Base-by-base conservation (phyloP, 192 early-diverging fungal genomes). In the Backusella westeae region DNA sequence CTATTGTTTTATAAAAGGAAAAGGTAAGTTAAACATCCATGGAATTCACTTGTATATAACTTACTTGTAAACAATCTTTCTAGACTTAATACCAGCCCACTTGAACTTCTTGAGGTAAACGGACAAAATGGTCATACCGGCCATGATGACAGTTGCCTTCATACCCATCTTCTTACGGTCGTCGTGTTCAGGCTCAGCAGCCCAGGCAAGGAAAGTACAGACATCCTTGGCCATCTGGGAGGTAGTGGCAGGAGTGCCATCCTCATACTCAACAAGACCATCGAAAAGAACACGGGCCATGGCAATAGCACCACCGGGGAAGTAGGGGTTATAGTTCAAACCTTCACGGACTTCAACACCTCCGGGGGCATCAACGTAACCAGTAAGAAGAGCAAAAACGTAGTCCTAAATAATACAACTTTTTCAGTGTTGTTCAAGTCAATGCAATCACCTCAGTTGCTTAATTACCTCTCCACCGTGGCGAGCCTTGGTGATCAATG, bases 161-260 rank as follows among this genome's bases (percentile, higher is more conserved):
- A 94, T 79, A 49, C 97, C 97, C 88, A 96, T 93, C 91, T 91
- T 94, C 91, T 98, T 99, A 77, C 96, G 90, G 66, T 98, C 94
- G 77, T 98, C 97, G 71, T 96, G 93, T 83, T 99, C 97, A 38
- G 96, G 96, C 87, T 97, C 96, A 34, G 94, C 91, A 23, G 96
- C 93, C 96, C 96, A 99, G 74, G 91, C 86, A 65, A 99, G 85
- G 89, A 97, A 99, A 29, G 92, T 91, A 26, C 93, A 88, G 4
- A 99, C 96, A 85, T 99, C 97, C 91, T 97, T 99, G 76, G 96
- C 92, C 80, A 99, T 93, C 88, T 99, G 96, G 44, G 95, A 94
- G 35, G 96, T 92, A 23, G 94, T 97, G 82, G 96, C 95, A 77
- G 95, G 95, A 26, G 96, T 97, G 46, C 95, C 97, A 81, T 99